phyloP scores from a whole-genome alignment of 139 green algal genomes.

The Chlorella sp. region DNA sequence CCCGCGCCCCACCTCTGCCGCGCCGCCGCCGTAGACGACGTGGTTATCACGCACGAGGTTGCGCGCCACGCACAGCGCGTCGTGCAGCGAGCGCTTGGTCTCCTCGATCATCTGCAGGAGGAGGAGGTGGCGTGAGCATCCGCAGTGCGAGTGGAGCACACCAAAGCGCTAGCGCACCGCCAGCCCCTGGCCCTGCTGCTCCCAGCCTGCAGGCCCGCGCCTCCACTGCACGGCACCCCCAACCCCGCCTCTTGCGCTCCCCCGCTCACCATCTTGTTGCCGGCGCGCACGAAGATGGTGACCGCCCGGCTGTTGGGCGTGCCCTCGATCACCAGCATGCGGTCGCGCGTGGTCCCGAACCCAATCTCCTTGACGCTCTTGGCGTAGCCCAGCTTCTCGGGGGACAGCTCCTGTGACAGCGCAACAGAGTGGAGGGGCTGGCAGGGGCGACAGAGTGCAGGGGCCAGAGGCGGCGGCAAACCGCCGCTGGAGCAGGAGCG shows the following conservation, averaged over 20 bases:
- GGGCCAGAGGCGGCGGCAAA: no score
- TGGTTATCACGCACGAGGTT: slow-evolving; percentile 97
- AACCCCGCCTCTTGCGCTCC: background rate
- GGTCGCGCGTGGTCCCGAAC: slow-evolving; percentile 98
- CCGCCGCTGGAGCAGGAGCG: no score
- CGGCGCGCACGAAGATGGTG: slow-evolving; percentile 96
- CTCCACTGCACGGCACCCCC: background rate
- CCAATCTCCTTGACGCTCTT: slow-evolving; percentile 72
- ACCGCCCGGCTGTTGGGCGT: slow-evolving; percentile 93
- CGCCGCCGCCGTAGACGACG: slow-evolving; percentile 97
- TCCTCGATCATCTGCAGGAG: slow-evolving; percentile 81
- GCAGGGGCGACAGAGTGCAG: no score
- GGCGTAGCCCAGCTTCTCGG: slow-evolving; percentile 93
- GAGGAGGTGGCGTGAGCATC: background rate
- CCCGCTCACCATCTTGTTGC: slow-evolving; percentile 94
- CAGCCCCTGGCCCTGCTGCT: background rate
- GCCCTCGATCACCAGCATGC: slow-evolving; percentile 95
- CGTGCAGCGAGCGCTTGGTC: slow-evolving; percentile 95
- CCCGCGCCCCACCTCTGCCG: slow-evolving; percentile 91
- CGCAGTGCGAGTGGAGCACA: background rate
- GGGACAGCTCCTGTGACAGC: slow-evolving; percentile 71
- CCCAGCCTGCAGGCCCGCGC: background rate
- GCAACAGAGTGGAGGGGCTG: background rate
- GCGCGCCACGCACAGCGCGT: slow-evolving; percentile 97
- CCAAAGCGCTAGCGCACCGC: background rate